Evolutionary conservation across 106 monocot genomes (phyloP).

Genomic region (Dendrobium catenatum): DNA sequence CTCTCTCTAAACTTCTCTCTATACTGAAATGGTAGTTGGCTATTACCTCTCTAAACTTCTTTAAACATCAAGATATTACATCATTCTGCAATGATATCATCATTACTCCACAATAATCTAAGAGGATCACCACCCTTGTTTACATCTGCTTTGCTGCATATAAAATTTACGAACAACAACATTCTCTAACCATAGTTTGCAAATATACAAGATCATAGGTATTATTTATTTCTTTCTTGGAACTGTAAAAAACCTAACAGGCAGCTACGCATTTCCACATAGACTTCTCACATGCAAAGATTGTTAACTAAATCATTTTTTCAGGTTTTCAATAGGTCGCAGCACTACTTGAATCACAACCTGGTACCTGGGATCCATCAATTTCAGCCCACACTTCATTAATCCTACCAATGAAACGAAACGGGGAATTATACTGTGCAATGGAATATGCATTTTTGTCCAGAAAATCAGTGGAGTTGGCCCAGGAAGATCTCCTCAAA

Average conservation of each 20-base stretch:
- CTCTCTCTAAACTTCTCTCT: no score
- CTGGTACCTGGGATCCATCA: constrained; percentile 24
- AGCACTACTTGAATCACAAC: constrained; percentile 26
- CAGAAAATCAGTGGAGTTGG: constrained; percentile 38
- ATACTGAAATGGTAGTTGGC: no score
- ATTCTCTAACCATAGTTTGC: background rate
- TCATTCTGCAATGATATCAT: no score
- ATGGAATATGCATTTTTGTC: constrained; percentile 55
- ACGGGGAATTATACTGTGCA: constrained; percentile 72
- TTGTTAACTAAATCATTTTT: background rate
- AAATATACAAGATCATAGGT: background rate
- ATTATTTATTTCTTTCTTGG: no score
- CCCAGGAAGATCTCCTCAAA: constrained; percentile 56
- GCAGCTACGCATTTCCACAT: background rate
- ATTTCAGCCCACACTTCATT: constrained; percentile 84
- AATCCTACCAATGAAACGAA: constrained; percentile 50
- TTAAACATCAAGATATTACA: no score
- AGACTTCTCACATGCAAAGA: background rate
- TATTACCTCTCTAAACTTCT: no score
- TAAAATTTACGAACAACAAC: no score
- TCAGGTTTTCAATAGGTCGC: constrained; percentile 19
- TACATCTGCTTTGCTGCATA: no score
- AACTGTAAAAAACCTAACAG: no score
- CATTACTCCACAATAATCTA: no score
- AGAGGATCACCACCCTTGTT: no score